phyloP scores from a whole-genome alignment of 495 filamentous ascomycete species.

The Penicillium pancosmium region DNA sequence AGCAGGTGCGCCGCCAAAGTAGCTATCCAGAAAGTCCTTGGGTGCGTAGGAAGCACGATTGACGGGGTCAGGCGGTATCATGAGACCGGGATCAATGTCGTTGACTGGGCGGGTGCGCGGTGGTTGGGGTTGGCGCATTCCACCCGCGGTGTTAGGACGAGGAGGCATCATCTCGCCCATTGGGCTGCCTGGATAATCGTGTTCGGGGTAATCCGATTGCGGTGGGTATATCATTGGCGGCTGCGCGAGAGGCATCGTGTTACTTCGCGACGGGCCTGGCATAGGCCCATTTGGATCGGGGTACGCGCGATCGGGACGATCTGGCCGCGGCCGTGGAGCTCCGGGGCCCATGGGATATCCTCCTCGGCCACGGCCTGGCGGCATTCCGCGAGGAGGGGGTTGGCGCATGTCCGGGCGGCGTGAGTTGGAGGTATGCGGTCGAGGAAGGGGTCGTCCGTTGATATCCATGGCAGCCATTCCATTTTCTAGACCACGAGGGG shows the following conservation, averaged over 20 bases:
- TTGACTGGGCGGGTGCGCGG: constrained; percentile 17
- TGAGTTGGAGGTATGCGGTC: constrained; percentile 44
- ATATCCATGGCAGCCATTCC: constrained; percentile 63
- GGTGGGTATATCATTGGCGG: constrained; percentile 33
- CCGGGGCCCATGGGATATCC: constrained; percentile 25
- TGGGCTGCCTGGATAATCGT: constrained; percentile 20
- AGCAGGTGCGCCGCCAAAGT: constrained; percentile 34
- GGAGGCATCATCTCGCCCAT: constrained; percentile 22
- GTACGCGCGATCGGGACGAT: constrained; percentile 32
- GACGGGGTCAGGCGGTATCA: constrained; percentile 23
- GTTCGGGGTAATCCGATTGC: constrained; percentile 38
- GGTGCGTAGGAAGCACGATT: constrained; percentile 33
- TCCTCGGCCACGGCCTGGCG: constrained; percentile 25
- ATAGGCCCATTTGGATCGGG: constrained; percentile 34
- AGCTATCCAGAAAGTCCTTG: constrained; percentile 44
- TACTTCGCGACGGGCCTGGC: constrained; percentile 37
- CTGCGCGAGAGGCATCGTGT: constrained; percentile 39
- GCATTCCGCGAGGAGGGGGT: constrained; percentile 32
- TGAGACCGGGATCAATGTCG: constrained; percentile 20
- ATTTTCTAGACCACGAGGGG: constrained; percentile 42
- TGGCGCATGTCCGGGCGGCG: constrained; percentile 35
- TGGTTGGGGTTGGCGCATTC: constrained; percentile 16
- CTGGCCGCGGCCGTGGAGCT: constrained; percentile 21
- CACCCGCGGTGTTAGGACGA: constrained; percentile 33
- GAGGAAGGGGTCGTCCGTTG: constrained; percentile 42